Evolutionary conservation across 2,329 filamentous ascomycete species (phyloP).

Genomic region (Colletotrichum sp.): DNA sequence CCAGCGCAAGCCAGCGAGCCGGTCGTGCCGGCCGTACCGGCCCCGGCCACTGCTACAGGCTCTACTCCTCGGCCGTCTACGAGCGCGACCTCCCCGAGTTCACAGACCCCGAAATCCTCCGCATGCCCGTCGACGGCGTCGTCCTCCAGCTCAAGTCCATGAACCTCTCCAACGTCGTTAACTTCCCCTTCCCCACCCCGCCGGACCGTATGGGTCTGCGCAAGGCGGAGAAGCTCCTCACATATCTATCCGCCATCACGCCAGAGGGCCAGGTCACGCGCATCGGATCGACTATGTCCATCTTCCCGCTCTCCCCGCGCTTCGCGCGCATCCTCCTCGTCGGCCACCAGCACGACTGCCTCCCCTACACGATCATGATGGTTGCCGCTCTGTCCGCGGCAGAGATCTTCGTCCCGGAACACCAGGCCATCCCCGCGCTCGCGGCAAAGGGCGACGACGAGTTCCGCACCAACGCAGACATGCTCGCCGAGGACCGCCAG

Average conservation of each 20-base stretch:
- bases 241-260: constrained; percentile 82
- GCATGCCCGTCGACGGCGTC: constrained; percentile 91
- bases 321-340: constrained; percentile 93
- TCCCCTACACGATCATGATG: constrained; percentile 85
- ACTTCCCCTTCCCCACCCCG: constrained; percentile 95
- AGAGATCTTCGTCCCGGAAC: constrained; percentile 85
- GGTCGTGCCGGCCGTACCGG: constrained; percentile 96
- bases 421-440: constrained; percentile 70
- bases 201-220: constrained; percentile 78
- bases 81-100: constrained; percentile 89
- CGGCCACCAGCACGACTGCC: constrained; percentile 80
- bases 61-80: constrained; percentile 94
- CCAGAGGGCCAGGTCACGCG: constrained; percentile 76
- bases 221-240: constrained; percentile 85
- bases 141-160: constrained; percentile 95
- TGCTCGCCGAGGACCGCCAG: constrained; percentile 72
- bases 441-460: constrained; percentile 51
- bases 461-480: constrained; percentile 68
- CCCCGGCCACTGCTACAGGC: constrained; percentile 91
- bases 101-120: constrained; percentile 84
- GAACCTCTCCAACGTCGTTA: constrained; percentile 86
- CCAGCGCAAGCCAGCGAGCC: constrained; percentile 87
- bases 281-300: constrained; percentile 80
- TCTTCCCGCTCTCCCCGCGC: constrained; percentile 88
- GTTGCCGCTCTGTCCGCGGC: constrained; percentile 88